Evolutionary conservation across 768 basidiomycete genomes (phyloP).

Genomic region (Flagelloscypha sp.): DNA sequence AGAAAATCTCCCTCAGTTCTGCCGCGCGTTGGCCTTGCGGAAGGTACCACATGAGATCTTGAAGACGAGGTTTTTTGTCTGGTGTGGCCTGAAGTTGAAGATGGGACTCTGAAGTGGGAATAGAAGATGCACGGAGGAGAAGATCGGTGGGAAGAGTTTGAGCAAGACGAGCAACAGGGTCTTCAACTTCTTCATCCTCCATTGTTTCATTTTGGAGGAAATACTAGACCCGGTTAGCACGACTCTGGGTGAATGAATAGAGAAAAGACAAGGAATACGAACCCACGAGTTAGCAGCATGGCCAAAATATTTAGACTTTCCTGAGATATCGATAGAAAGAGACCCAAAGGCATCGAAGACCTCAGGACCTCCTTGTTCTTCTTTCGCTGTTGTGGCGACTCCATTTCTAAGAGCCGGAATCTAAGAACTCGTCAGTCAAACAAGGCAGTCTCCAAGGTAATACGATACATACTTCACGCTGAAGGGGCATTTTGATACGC

Average conservation of each 20-base stretch:
- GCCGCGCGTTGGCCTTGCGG: constrained; percentile 52
- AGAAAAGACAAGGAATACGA: constrained; percentile 17
- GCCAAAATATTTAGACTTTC: constrained; percentile 69
- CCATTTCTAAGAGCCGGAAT: constrained; percentile 33
- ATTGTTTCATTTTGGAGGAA: constrained; percentile 63
- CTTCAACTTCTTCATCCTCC: constrained; percentile 46
- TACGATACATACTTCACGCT: too few relatives aligned
- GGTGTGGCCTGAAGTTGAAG: constrained; percentile 23
- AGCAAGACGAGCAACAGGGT: constrained; percentile 24
- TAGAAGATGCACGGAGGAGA: constrained; percentile 52
- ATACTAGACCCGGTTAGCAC: constrained; percentile 49
- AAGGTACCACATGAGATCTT: constrained; percentile 61
- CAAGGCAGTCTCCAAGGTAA: constrained; percentile 9
- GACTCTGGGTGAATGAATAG: constrained; percentile 11
- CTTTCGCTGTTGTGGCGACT: constrained; percentile 33
- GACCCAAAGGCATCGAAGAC: constrained; percentile 77
- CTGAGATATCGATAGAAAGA: constrained; percentile 62
- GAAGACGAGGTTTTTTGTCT: constrained; percentile 37
- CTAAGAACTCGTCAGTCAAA: not conserved
- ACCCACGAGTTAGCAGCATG: constrained; percentile 75
- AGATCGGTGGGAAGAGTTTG: constrained; percentile 51
- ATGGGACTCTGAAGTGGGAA: constrained; percentile 49
- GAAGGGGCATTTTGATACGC: constrained; percentile 67
- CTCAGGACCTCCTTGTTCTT: constrained; percentile 58
- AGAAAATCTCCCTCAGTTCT: constrained; percentile 55